These are phyloP conservation scores for Psidium guajava DNA, from an alignment of 345 rosid species.

Conservation along the genomic window DNA sequence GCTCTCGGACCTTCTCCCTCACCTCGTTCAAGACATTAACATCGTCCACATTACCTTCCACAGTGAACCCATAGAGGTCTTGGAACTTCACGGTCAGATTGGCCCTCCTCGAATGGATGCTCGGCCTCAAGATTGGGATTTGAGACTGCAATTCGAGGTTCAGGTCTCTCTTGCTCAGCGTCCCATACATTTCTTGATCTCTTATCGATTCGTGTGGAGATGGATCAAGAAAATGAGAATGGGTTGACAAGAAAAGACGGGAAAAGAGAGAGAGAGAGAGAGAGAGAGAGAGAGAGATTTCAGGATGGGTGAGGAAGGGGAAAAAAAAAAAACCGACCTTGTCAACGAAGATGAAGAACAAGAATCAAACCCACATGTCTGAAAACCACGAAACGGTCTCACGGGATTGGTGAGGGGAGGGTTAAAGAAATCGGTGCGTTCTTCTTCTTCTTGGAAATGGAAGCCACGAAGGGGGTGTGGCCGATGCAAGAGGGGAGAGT, in stretches of 20 bases:
- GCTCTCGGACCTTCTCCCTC: slow-evolving; percentile 91
- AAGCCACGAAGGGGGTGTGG: not conserved
- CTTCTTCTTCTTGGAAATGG: not conserved
- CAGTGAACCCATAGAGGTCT: slow-evolving; percentile 87
- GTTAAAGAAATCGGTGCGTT: not conserved
- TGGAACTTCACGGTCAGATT: slow-evolving; percentile 85
- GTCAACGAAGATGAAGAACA: not conserved
- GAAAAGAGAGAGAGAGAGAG: not conserved
- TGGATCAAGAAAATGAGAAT: not conserved
- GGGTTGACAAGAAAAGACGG: not conserved
- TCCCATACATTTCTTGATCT: slow-evolving; percentile 41
- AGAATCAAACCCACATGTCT: not conserved
- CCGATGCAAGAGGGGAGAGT: not conserved
- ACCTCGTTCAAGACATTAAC: slow-evolving; percentile 91
- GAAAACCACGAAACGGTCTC: not conserved
- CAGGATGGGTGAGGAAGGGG: not conserved
- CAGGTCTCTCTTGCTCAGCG: slow-evolving; percentile 55
- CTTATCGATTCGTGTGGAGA: not conserved
- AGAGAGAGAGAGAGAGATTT: not conserved
- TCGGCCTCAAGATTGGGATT: slow-evolving; percentile 76
- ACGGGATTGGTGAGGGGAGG: not conserved
- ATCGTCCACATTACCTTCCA: slow-evolving; percentile 98
- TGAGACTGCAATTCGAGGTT: slow-evolving; percentile 66
- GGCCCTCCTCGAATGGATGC: slow-evolving; percentile 95
- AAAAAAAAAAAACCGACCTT: not conserved